phyloP scores from a whole-genome alignment of 495 filamentous ascomycete species.

The Penicillium cinerascens region DNA sequence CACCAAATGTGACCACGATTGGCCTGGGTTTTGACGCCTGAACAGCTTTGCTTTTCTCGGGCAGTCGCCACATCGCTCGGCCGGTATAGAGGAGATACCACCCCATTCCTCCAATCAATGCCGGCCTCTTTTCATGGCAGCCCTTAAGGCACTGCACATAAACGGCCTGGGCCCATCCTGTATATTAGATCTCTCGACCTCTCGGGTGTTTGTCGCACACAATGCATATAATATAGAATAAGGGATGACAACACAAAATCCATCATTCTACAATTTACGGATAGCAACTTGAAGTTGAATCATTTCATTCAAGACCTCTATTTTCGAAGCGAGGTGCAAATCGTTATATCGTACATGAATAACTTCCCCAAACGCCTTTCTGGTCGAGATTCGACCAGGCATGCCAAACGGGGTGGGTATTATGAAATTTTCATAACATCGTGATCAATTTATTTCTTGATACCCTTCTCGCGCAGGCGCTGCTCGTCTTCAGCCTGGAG shows the following conservation, averaged over 20 bases:
- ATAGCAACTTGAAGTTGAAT: background rate
- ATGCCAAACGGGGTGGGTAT: background rate
- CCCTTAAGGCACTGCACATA: background rate
- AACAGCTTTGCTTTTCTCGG: background rate
- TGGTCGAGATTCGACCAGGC: background rate
- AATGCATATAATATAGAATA: background rate
- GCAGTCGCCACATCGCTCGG: background rate
- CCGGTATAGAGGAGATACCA: background rate
- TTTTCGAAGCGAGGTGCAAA: background rate
- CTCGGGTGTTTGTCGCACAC: background rate
- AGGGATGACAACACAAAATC: background rate
- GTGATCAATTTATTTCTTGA: conserved; percentile 31
- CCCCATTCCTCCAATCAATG: background rate
- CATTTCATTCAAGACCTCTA: background rate
- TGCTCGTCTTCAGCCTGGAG: conserved; percentile 68
- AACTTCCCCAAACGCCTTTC: conserved; percentile 2
- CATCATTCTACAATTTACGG: background rate
- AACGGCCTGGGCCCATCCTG: background rate
- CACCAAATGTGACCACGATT: background rate
- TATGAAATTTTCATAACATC: background rate
- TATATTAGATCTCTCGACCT: background rate
- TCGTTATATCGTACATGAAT: conserved; percentile 26
- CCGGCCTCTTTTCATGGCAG: background rate
- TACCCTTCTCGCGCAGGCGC: conserved; percentile 58
- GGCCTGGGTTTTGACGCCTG: background rate